Percentiles rank a stretch among this genome's conserved stretches.
Evolutionary conservation across 208 protist species (phyloP).

Genomic region (Lotmaria passim): DNA sequence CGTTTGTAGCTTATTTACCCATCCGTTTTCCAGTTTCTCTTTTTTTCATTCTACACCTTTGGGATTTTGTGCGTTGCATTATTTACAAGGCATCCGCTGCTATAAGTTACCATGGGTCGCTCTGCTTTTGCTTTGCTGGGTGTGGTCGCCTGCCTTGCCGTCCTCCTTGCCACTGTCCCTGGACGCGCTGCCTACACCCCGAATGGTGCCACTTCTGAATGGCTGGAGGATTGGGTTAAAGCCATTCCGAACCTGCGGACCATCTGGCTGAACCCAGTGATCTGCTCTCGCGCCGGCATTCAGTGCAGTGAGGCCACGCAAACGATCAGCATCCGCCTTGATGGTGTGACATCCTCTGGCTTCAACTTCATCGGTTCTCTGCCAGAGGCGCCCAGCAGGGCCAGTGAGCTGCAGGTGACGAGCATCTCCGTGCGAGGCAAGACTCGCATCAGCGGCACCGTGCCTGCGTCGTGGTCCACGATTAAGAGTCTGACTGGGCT

Average conservation of each 20-base stretch:
- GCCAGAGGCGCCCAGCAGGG: slow-evolving; percentile 18
- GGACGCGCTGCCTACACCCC: slow-evolving; percentile 7
- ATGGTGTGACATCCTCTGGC: slow-evolving; percentile 18
- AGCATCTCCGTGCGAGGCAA: slow-evolving; percentile 24
- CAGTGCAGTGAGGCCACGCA: slow-evolving; percentile 3
- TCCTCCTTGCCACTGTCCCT: slow-evolving; percentile 19
- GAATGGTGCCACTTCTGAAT: slow-evolving; percentile 6
- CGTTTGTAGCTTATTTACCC: too few species aligned
- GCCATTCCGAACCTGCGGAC: slow-evolving; percentile 30
- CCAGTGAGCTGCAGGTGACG: slow-evolving; percentile 14
- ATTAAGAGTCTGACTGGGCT: slow-evolving; percentile 9
- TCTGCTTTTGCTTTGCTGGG: slow-evolving; percentile 4
- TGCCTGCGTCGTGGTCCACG: slow-evolving; percentile 28
- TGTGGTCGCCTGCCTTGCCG: slow-evolving; percentile 2
- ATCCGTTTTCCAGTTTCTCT: not conserved
- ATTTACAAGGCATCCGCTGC: not conserved
- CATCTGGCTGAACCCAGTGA: slow-evolving; percentile 24
- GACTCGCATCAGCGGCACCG: slow-evolving; percentile 22
- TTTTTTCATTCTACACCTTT: not conserved
- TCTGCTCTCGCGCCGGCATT: slow-evolving; percentile 30
- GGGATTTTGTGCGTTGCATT: not conserved
- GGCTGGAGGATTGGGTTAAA: slow-evolving; percentile 13
- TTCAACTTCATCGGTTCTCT: slow-evolving; percentile 37
- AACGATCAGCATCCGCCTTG: slow-evolving; percentile 26
- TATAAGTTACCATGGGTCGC: slow-evolving; percentile 21